These are phyloP conservation scores for Pyricularia grisea DNA, from an alignment of 2,329 filamentous ascomycete genomes.

Conservation along the genomic window DNA sequence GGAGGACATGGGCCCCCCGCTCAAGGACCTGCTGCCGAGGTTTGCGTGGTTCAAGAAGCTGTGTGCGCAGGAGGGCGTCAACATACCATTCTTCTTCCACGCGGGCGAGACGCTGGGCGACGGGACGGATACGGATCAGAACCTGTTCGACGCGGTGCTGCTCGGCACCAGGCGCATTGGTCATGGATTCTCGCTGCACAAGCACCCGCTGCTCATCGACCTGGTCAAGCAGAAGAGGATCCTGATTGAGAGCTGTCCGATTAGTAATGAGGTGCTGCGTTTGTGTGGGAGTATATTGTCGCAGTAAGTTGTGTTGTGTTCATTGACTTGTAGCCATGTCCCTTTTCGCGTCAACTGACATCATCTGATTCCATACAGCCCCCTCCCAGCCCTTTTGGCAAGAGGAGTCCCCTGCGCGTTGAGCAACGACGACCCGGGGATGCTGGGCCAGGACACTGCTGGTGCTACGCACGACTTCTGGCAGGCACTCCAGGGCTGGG, in stretches of 20 bases:
- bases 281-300: slow-evolving; percentile 15
- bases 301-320: slow-evolving; percentile 5
- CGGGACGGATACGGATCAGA: slow-evolving; percentile 65
- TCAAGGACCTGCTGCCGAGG: slow-evolving; percentile 70
- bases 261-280: slow-evolving; percentile 63
- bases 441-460: slow-evolving; percentile 72
- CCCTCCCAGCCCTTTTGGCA: slow-evolving; percentile 74
- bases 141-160: slow-evolving; percentile 82
- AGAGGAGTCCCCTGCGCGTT: slow-evolving; percentile 77
- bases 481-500: slow-evolving; percentile 85
- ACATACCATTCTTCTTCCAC: slow-evolving; percentile 93
- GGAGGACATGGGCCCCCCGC: slow-evolving; percentile 69
- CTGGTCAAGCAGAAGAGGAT: slow-evolving; percentile 85
- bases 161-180: slow-evolving; percentile 84
- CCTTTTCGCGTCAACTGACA: slow-evolving; percentile 31
- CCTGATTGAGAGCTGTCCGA: slow-evolving; percentile 81
- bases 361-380: slow-evolving; percentile 18
- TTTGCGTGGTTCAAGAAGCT: slow-evolving; percentile 90
- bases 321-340: neutral
- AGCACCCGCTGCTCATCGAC: slow-evolving; percentile 81
- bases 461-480: slow-evolving; percentile 91
- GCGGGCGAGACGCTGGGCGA: slow-evolving; percentile 77
- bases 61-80: slow-evolving; percentile 64
- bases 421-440: slow-evolving; percentile 84
- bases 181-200: slow-evolving; percentile 80